Evolutionary conservation across 2,329 filamentous ascomycete species (phyloP).

Genomic region (Hymenoscyphus fraxineus): DNA sequence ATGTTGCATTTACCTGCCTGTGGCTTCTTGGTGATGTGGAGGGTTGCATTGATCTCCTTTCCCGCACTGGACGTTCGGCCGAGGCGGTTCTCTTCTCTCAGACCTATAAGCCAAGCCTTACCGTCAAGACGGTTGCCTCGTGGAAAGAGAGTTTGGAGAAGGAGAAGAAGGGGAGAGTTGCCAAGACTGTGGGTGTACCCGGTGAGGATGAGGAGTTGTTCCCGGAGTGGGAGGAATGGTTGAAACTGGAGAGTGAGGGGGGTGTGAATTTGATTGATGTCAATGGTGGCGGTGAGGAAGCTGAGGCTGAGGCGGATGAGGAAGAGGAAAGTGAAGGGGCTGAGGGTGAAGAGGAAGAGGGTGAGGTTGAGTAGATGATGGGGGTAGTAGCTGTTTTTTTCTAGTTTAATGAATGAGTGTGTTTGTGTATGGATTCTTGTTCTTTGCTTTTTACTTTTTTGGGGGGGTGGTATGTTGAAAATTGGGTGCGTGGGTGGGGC

Average conservation of each 20-base stretch:
- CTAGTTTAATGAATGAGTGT: not conserved
- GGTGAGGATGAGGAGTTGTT: conserved; percentile 84
- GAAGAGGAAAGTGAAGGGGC: conserved; percentile 16
- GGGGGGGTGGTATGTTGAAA: too few species aligned
- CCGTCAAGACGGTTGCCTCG: conserved; percentile 60
- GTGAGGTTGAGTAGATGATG: not conserved
- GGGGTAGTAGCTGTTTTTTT: not conserved
- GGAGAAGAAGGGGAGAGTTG: conserved; percentile 78
- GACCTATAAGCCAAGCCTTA: conserved; percentile 85
- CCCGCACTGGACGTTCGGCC: conserved; percentile 71
- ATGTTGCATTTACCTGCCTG: conserved; percentile 85
- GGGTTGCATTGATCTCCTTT: conserved; percentile 74
- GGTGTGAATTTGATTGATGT: conserved; percentile 30
- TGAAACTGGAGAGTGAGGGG: conserved; percentile 74
- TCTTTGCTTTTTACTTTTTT: too few species aligned
- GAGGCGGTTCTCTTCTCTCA: conserved; percentile 91
- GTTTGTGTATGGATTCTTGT: too few species aligned
- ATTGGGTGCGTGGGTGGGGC: not conserved
- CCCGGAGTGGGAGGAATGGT: conserved; percentile 91
- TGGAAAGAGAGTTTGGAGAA: conserved; percentile 88
- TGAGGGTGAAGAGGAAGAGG: conserved; percentile 1
- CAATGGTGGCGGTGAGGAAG: conserved; percentile 19
- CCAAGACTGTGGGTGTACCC: conserved; percentile 77
- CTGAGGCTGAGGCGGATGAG: conserved; percentile 18
- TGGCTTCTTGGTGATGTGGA: conserved; percentile 85